Evolutionary conservation across 75 land plant species (phyloP).

Genomic region (Cunninghamia lanceolata): DNA sequence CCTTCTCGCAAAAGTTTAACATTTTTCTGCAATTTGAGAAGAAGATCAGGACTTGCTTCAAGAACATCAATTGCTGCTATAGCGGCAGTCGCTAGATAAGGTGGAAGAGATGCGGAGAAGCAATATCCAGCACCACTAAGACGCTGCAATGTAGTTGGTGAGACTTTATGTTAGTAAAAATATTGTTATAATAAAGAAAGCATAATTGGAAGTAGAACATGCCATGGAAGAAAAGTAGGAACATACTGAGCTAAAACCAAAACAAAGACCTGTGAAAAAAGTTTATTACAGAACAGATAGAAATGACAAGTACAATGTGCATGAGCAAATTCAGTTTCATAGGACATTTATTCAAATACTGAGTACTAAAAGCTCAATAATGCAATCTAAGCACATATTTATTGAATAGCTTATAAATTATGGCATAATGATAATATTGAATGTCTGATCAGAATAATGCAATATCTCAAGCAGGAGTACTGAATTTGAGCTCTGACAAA

Average conservation of each 20-base stretch:
- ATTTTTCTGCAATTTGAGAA: constrained; percentile 58
- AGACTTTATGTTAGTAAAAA: background rate
- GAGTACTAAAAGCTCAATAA: background rate
- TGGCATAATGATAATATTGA: background rate
- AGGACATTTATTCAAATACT: background rate
- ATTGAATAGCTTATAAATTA: background rate
- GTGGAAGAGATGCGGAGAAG: constrained; percentile 92
- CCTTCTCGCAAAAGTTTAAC: constrained; percentile 55
- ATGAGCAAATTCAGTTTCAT: background rate
- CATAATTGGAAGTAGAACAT: background rate
- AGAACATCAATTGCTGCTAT: constrained; percentile 85
- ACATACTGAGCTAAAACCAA: background rate
- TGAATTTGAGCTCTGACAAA: background rate
- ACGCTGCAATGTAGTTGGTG: constrained; percentile 49
- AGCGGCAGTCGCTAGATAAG: constrained; percentile 85
- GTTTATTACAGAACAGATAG: background rate
- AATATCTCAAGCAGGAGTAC: background rate
- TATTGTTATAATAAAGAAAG: too few species aligned
- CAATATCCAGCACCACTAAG: constrained; percentile 90
- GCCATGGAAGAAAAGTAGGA: background rate
- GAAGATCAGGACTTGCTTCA: constrained; percentile 67
- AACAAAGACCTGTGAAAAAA: background rate
- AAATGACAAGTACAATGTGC: background rate
- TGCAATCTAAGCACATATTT: background rate
- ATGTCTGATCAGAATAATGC: background rate